phyloP scores from a whole-genome alignment of 768 basidiomycete species.

The Russula virescens region DNA sequence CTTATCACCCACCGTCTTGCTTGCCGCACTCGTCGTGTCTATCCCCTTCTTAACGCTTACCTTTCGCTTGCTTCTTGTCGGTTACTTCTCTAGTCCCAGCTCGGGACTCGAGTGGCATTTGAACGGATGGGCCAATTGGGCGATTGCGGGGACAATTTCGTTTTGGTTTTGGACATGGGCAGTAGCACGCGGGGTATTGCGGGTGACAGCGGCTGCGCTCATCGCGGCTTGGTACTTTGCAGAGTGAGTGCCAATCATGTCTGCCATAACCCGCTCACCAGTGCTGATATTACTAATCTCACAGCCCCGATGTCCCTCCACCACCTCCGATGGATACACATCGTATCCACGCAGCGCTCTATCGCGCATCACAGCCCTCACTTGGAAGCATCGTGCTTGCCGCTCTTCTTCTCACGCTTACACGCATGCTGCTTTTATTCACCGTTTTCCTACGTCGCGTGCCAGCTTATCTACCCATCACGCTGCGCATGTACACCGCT shows the following conservation, averaged over 20 bases:
- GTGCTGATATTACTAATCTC: background rate
- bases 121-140: slow-evolving; percentile 67
- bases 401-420: slow-evolving; percentile 65
- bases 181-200: slow-evolving; percentile 71
- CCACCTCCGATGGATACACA: slow-evolving; percentile 55
- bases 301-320: slow-evolving; percentile 30
- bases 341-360: slow-evolving; percentile 69
- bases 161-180: slow-evolving; percentile 74
- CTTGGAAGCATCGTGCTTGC: slow-evolving; percentile 75
- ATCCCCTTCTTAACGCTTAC: slow-evolving; percentile 77
- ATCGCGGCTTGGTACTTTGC: slow-evolving; percentile 91
- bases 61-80: slow-evolving; percentile 71
- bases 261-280: background rate
- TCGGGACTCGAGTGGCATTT: slow-evolving; percentile 47
- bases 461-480: slow-evolving; percentile 47
- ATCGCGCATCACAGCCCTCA: slow-evolving; percentile 74
- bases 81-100: slow-evolving; percentile 43
- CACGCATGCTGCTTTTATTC: slow-evolving; percentile 53
- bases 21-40: slow-evolving; percentile 58
- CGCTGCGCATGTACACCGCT: slow-evolving; percentile 38
- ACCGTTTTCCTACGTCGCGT: slow-evolving; percentile 48
- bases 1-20: slow-evolving; percentile 67
- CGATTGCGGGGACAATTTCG: slow-evolving; percentile 47
- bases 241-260: slow-evolving; percentile 38
- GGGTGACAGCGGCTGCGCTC: slow-evolving; percentile 73